Evolutionary conservation across 768 basidiomycete species (phyloP), one percentile per base, ranked within the genome.

Genomic region (Termitomyces heimii): DNA sequence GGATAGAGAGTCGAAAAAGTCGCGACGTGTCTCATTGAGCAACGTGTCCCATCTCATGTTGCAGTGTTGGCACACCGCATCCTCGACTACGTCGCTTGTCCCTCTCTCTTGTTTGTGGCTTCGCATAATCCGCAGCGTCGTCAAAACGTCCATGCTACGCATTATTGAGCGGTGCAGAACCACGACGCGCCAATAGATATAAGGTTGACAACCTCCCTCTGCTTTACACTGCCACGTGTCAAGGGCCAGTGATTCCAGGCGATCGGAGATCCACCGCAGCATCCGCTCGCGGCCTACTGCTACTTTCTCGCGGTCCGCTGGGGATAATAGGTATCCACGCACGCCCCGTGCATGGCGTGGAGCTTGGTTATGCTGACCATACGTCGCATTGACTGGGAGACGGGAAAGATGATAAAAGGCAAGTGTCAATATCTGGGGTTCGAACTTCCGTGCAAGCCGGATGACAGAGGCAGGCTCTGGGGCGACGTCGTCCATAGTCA

Each of bases 401-500:
- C 65, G 63, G 6, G 56, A 54, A 35, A 63, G 63, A 53, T 66
- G 63, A 58, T 57, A 69, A 52, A 61, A 64, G 29, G 66, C 62
- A 39, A 60, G 42, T 39, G 61, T 58, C 45, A 64, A 56, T 54
- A 64, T 56, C 18, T 45, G 44, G 16, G 61, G 57, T 51, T 68
- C 63, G 47, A 68, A 71, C 47, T 59, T 56, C 43, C 67, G 61
- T 34, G 67, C 66, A 20, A 65, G 60, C 54, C 66, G 58, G 52
- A 60, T 58, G 56, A 63, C 61, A 16, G 62, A 61, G 39, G 64
- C 63, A n/a, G 66, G 66, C 46, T 65, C 63, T n/a, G 62, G 66
- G 13, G 63, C 63, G 24, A 63, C 60, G 28, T 61, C 63, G 51
- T 63, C 75, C 73, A 69, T 66, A 39, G 57, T 65, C 9, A 34